Evolutionary conservation across 192 early-diverging fungal genomes (phyloP).

Genomic region (Linnemannia exigua): DNA sequence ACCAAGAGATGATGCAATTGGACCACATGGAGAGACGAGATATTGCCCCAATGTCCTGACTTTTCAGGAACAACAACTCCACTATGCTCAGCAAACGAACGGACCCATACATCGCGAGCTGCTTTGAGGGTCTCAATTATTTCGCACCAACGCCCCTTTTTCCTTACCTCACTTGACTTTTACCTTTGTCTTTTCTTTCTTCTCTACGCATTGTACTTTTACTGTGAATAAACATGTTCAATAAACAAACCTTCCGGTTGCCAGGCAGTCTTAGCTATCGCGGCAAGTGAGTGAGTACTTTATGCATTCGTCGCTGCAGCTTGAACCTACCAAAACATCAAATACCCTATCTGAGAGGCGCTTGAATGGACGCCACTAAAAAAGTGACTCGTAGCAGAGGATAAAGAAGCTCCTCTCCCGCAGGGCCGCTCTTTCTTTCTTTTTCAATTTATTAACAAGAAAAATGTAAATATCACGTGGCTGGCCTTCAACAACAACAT

Average conservation of each 20-base stretch:
- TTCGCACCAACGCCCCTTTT: background rate
- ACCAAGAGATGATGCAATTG: slow-evolving; percentile 25
- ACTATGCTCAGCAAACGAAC: slow-evolving; percentile 35
- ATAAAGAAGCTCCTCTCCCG: background rate
- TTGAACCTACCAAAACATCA: no score
- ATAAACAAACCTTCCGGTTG: background rate
- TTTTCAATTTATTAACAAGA: slow-evolving; percentile 45
- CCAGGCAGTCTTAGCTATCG: background rate
- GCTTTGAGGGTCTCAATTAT: background rate
- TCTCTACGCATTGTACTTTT: background rate
- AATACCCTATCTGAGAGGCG: no score
- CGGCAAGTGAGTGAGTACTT: no score
- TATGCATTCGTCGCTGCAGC: no score
- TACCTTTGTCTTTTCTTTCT: background rate
- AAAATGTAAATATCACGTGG: slow-evolving; percentile 54
- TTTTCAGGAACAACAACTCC: slow-evolving; percentile 49
- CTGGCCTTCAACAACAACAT: background rate
- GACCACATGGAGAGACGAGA: slow-evolving; percentile 39
- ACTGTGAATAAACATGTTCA: background rate
- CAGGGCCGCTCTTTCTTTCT: slow-evolving; percentile 37
- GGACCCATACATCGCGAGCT: slow-evolving; percentile 28
- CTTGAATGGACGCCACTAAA: background rate
- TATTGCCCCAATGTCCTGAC: slow-evolving; percentile 19
- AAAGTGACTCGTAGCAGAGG: background rate
- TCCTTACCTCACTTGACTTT: background rate